Evolutionary conservation across 2,329 filamentous ascomycete genomes (phyloP), one percentile per base, ranked within the genome.

Genomic region (Cercospora citrullina): DNA sequence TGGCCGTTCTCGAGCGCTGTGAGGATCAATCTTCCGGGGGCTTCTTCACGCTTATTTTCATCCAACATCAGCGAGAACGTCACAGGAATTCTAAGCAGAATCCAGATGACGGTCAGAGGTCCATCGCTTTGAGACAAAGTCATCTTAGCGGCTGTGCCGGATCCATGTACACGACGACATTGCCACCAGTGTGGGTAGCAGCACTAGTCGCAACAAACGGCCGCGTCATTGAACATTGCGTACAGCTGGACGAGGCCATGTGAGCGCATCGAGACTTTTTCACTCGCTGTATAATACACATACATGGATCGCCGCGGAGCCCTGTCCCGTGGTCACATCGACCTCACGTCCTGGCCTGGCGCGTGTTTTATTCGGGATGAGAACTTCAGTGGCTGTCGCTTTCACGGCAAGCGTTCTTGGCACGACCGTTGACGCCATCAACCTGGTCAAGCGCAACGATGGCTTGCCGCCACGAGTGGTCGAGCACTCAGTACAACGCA

Each of bases 401-500:
- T 64, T 73, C 58, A 72, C 74, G 23, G 73, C 76, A 39, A 69
- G 66, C 58, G 67, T 75, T 42, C 55, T 72, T 66, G 71, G 70
- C 65, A 69, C 68, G 6, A 21, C 48, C 18, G 26, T 33, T 64
- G 68, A 72, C 63, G 75, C 77, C 12, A 74, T 78, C 57, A 74
- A 71, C 36, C 68, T 78, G 30, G 68, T 74, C 53, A 73, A 75
- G 62, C 72, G 75, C 68, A 62, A 63, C 23, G 73, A 75, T 63
- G 70, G 68, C 63, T 60, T 60, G 8, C 67, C 73, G n/a, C 83
- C 84, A 3, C 79, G 77, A 60, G 84, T 85, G 14, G 77, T 87
- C 21, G 76, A 81, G 14, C 79, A 86, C 63, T 81, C 84, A 63
- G 86, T 87, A 51, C 79, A 85, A 70, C 82, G 86, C 51, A 82